Base-by-base conservation (phyloP, 495 filamentous ascomycete genomes). In the Trichoderma erinaceum region DNA sequence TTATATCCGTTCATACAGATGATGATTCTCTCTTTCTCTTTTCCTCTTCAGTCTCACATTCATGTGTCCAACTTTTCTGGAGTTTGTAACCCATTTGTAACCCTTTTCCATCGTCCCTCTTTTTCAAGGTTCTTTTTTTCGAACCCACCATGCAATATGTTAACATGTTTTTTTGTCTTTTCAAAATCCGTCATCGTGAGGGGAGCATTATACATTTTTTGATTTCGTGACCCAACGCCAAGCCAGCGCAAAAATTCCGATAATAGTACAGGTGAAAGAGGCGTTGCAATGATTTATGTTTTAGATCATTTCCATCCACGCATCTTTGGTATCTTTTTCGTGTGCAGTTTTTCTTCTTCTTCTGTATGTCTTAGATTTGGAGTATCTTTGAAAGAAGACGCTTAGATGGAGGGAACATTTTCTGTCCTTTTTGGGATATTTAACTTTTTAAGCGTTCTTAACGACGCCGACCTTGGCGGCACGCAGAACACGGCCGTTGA, bases 401-500 rank as follows among this genome's bases (percentile, higher is more conserved):
- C 27, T 16, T 6, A 12, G 21, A 58, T 10, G 2, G n/a, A 25
- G 23, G 7, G 50, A 12, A 8, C 5, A 58, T 12, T 27, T 29
- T 61, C 16, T 64, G 16, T 15, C n/a, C 15, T 63, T 67, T 83
- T 72, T 77, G 74, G 5, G 5, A 38, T 29, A 38, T 7, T 7
- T 38, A 38, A 38, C 5, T 10, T 10, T 5, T 38, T 38, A 48
- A 32, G 56, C 56, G 76, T 82, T 84, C 80, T 85, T 86, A 68
- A 96, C 94, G 68, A 98, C 91, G 71, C 94, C 94, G 67, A 98
- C 94, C 85, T 98, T 96, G 71, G 94, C 92, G 69, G 94, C 90
- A 81, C 95, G 86, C 69, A 99, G 79, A 64, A 97, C 84, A 71
- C 95, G 82, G 68, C 95, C 95, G 77, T 99, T 97, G 65, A 97